Conservation (phyloP, 2,329 filamentous ascomycete genomes). For the Ceratocystis albifundus region DNA sequence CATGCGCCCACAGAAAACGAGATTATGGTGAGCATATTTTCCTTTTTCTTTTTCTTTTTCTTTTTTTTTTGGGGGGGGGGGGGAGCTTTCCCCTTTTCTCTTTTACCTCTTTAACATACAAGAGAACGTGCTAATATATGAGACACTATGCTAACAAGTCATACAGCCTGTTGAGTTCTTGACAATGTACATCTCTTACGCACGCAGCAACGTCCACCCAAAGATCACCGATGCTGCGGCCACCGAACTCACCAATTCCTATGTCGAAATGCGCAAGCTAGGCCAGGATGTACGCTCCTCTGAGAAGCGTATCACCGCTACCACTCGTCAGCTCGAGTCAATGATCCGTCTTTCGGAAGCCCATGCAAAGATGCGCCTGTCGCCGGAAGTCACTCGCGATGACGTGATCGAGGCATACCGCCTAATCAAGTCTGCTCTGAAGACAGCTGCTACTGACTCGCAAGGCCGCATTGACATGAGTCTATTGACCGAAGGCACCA, state of each 20-base stretch:
- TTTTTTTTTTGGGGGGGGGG: too few species aligned
- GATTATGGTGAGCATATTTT: constrained; percentile 54
- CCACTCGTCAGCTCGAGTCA: constrained; percentile 88
- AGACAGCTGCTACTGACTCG: constrained; percentile 91
- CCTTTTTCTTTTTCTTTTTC: neutral
- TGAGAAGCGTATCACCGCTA: constrained; percentile 95
- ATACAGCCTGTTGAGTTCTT: constrained; percentile 79
- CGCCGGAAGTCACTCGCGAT: constrained; percentile 57
- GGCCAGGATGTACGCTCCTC: constrained; percentile 76
- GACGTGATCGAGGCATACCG: constrained; percentile 88
- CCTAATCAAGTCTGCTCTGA: constrained; percentile 84
- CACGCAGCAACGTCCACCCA: constrained; percentile 74
- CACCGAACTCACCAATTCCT: constrained; percentile 72
- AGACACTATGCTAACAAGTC: constrained; percentile 14
- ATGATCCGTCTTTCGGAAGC: constrained; percentile 97
- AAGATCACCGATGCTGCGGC: constrained; percentile 67
- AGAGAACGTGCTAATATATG: neutral
- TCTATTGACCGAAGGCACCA: constrained; percentile 86
- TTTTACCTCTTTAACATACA: too few species aligned
- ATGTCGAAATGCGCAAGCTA: constrained; percentile 89
- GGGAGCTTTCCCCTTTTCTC: neutral
- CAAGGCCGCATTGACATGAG: constrained; percentile 95
- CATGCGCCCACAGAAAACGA: constrained; percentile 64
- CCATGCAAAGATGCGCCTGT: constrained; percentile 94
- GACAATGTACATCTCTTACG: constrained; percentile 94